Evolutionary conservation across 129 eudicot genomes (phyloP).

Genomic region (Logfia minima): DNA sequence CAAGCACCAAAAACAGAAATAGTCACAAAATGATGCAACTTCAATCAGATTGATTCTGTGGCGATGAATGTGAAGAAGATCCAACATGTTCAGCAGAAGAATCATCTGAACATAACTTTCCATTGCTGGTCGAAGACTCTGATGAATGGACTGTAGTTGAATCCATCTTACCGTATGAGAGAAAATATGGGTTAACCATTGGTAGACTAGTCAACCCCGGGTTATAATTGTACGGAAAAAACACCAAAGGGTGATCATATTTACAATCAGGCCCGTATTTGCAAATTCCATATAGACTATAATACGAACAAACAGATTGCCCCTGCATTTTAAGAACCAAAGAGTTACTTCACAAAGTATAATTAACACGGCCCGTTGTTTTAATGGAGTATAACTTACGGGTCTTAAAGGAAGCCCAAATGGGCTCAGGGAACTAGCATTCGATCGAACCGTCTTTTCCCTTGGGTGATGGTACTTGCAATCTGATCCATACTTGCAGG

Average conservation of each 20-base stretch:
- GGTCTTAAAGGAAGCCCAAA: slow-evolving; percentile 81
- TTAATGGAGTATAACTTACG: slow-evolving; percentile 44
- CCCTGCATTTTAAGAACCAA: slow-evolving; percentile 53
- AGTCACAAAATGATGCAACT: background rate
- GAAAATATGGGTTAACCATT: slow-evolving; percentile 26
- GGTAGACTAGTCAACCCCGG: slow-evolving; percentile 41
- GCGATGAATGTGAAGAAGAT: slow-evolving; percentile 26
- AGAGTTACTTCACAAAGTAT: slow-evolving; percentile 5
- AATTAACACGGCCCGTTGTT: background rate
- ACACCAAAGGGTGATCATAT: slow-evolving; percentile 68
- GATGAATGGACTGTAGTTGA: slow-evolving; percentile 36
- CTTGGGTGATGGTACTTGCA: slow-evolving; percentile 84
- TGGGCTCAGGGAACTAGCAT: slow-evolving; percentile 46
- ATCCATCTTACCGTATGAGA: slow-evolving; percentile 36
- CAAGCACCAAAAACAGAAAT: background rate
- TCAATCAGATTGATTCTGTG: slow-evolving; percentile 43
- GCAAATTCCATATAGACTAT: slow-evolving; percentile 62
- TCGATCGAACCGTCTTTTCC: slow-evolving; percentile 42
- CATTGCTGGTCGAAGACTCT: slow-evolving; percentile 32
- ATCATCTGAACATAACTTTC: slow-evolving; percentile 14
- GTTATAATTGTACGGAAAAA: slow-evolving; percentile 41
- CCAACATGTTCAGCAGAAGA: slow-evolving; percentile 36
- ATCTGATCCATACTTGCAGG: slow-evolving; percentile 67
- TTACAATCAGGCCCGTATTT: slow-evolving; percentile 67
- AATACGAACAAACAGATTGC: slow-evolving; percentile 54